Evolutionary conservation across 257 asterid genomes (phyloP), one percentile per base, ranked within the genome.

Genomic region (Solanum peruvianum): DNA sequence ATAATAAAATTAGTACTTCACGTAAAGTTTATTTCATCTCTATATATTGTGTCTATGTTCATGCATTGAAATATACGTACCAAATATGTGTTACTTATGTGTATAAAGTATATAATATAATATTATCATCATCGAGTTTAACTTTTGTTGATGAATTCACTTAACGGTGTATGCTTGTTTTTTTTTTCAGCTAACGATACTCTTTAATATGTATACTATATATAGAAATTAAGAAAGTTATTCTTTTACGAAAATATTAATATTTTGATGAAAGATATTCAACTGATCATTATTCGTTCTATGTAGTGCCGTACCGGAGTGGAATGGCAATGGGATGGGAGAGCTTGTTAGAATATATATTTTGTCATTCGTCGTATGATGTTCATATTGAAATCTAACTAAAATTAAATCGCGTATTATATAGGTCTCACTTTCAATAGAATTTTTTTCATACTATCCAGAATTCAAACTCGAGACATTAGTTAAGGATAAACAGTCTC

Each of bases 331-430:
- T 49, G 60, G 60, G 60, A 20, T 49, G 60, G 60, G 9, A 52
- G 23, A 52, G 60, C 60, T 16, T 52, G 60, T 16, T 52, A 52
- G 60, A 16, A 9, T 18, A 18, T 52, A 9, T 18, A 6, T 18
- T 52, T 16, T 52, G 18, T 16, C 4, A 3, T 33, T 33, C 5
- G 35, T 33, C 3, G n/a, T 52, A 16, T 0, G n/a, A 0, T 16
- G n/a, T 0, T 9, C 7, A 45, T 45, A 45, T 13, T 45, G n/a
- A 9, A 52, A 3, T 18, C 0, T 0, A 9, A 52, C 1, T 1
- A 52, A 52, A 52, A 16, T 2, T 0, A 3, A 52, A 52, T 52
- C 2, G n/a, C 0, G 1, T 4, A 18, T 10, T 21, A 52, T 33
- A 33, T 1, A 37, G 9, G 62, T 18, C 3, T 2, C 62, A 1